Base-by-base conservation (phyloP, 805 yeast species). In the Debaryomyces prosopidis region DNA sequence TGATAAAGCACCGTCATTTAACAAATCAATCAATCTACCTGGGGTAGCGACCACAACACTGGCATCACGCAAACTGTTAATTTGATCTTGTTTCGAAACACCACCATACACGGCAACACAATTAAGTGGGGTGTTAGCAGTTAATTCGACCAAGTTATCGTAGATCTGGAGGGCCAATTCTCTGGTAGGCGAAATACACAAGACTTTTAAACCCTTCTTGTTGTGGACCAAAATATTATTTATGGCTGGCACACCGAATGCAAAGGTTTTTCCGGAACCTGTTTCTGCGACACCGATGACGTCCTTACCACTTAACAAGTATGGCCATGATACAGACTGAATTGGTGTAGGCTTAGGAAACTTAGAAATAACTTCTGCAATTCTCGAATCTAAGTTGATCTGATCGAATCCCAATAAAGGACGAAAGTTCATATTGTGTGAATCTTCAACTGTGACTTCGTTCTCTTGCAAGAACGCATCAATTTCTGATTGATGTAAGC, bases 241-340 rank as follows among this genome's bases (percentile, higher is more conserved):
- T 43, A 92, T 79, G n/a, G 97, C 97, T 39, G 99, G 99, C 27
- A 94, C 94, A 63, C 97, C 96, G 64, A 92, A 94, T 0, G 97
- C 98, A 69, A 92, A 85, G 0, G 99, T 92, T 68, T 92, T 92
- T 60, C 99, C 99, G 0, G 97, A 89, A 32, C 99, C 99, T 3
- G 99, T 92, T 70, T 92, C 97, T 11, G 99, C 99, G 52, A 92
- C 96, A 65, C 98, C 99, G 53, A 92, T 81, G 19, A 91, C 96
- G 63, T 92, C 99, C 47, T 84, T 78, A 14, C 87, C 86, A 16
- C 80, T 69, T 41, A 90, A 69, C 43, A 92, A 69, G 60, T 81
- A 89, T 52, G 99, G 98, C 98, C 98, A 94, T 7, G 97, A 80
- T 37, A 82, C 89, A 27, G 96, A 80, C 73, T 92, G 99, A 57